Conservation (phyloP, 129 eudicot genomes). For the Flaveria bidentis region DNA sequence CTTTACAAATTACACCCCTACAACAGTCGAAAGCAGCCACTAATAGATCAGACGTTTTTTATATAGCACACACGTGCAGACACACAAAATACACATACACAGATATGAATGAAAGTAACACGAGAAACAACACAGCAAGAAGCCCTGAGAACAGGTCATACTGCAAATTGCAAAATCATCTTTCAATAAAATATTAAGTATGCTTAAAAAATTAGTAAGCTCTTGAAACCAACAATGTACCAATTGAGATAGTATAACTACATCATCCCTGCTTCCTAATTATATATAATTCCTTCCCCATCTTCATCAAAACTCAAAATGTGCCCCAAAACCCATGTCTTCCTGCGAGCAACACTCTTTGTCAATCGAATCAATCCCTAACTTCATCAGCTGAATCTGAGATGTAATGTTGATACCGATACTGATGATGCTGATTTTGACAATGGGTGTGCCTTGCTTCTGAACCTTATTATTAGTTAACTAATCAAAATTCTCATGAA, state of each 20-base stretch:
- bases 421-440: slow-evolving; percentile 17
- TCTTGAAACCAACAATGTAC: slow-evolving; percentile 21
- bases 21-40: too few relatives aligned
- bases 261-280: slow-evolving; percentile 26
- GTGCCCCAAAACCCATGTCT: background rate
- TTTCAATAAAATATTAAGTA: slow-evolving; percentile 13
- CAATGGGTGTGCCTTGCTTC: background rate
- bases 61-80: too few relatives aligned
- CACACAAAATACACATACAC: background rate
- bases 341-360: background rate
- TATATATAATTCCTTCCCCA: slow-evolving; percentile 12
- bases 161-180: slow-evolving; percentile 12
- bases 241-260: slow-evolving; percentile 26
- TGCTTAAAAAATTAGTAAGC: slow-evolving; percentile 14
- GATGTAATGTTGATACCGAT: background rate
- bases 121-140: background rate
- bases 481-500: slow-evolving; percentile 40
- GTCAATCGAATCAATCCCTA: slow-evolving; percentile 18
- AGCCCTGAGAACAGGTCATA: background rate
- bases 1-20: too few relatives aligned
- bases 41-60: too few relatives aligned
- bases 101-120: background rate
- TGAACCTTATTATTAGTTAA: background rate
- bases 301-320: slow-evolving; percentile 14
- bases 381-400: slow-evolving; percentile 19